Evolutionary conservation across 208 protist genomes (phyloP), one percentile per base, ranked within the genome.

Genomic region (Wallacemonas sp.): DNA sequence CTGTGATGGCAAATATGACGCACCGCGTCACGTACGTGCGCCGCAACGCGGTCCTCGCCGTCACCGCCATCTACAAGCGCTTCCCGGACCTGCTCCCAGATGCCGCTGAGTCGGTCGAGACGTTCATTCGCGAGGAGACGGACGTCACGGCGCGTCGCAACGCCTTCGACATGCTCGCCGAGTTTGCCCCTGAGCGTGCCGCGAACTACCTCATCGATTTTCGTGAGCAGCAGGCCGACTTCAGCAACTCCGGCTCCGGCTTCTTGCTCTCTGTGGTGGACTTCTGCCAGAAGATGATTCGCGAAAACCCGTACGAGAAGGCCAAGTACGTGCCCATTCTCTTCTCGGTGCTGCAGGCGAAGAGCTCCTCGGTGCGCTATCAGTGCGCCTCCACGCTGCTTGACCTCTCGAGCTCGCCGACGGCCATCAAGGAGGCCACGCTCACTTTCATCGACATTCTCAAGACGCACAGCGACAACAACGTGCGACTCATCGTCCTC

Each of bases 141-240:
- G 98, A 99, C 74, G 82, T 96, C 14, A 88, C 95, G 2, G 92
- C 92, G 27, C 94, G 97, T 72, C 90, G 98, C 36, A 99, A 99
- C 80, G 98, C 97, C 1, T 99, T 99, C 61, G 90, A 99, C 30
- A 99, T 99, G 98, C 86, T 99, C 30, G 97, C 97, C 46, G 79
- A 96, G 65, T 98, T 90, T 62, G 88, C 88, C 16, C 96, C 97
- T 34, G 92, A 99, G 9, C 87, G 89, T 11, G 98, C 98, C 2
- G 83, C 98, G 32, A 69, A 81, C 54, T 99, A 98, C 72, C 82
- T 99, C 9, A 72, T 68, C 52, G 65, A 76, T 19, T 90, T 92
- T 65, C 81, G 98, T n/a, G 96, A 98, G 65, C 77, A 96, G 0
- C 70, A 78, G 67, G 4, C 3, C 16, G 74, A 80, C 54, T 65